Conservation (phyloP, 768 basidiomycete species). For the Tubosaeta sp. region DNA sequence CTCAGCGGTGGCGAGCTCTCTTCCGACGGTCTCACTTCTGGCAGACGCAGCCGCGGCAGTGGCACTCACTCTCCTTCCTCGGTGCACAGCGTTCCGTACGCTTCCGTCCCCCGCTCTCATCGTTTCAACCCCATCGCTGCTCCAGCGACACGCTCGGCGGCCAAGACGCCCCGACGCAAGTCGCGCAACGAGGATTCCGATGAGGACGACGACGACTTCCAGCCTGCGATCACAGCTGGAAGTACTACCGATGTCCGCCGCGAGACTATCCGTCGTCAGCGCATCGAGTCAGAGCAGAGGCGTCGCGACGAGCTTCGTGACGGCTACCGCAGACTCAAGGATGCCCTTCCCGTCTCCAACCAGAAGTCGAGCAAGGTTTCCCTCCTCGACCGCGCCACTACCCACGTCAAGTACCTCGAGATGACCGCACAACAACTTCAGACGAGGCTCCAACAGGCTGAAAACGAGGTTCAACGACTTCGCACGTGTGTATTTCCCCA, state of each 20-base stretch:
- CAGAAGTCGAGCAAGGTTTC: slow-evolving; percentile 93
- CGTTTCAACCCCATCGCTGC: slow-evolving; percentile 72
- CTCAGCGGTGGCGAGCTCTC: slow-evolving; percentile 67
- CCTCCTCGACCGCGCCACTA: slow-evolving; percentile 82
- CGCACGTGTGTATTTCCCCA: slow-evolving; percentile 41
- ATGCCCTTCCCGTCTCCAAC: slow-evolving; percentile 83
- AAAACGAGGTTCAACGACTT: slow-evolving; percentile 76
- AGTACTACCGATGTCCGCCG: slow-evolving; percentile 66
- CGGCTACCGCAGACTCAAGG: slow-evolving; percentile 87
- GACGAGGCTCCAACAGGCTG: slow-evolving; percentile 71
- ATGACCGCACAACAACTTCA: slow-evolving; percentile 72
- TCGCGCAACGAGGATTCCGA: slow-evolving; percentile 63
- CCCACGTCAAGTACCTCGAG: slow-evolving; percentile 85
- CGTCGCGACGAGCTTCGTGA: slow-evolving; percentile 91
- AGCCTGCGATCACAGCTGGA: slow-evolving; percentile 43
- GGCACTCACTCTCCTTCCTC: slow-evolving; percentile 52
- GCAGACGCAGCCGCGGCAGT: slow-evolving; percentile 66
- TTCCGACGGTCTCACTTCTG: slow-evolving; percentile 65
- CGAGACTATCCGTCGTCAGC: slow-evolving; percentile 87
- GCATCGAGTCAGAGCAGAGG: slow-evolving; percentile 91
- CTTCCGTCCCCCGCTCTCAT: slow-evolving; percentile 68
- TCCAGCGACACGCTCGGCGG: slow-evolving; percentile 48
- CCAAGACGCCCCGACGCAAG: slow-evolving; percentile 46
- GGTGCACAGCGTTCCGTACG: slow-evolving; percentile 46
- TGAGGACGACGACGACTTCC: slow-evolving; percentile 74